Conservation (phyloP, 768 basidiomycete genomes). For the Agaricus subrufescens region DNA sequence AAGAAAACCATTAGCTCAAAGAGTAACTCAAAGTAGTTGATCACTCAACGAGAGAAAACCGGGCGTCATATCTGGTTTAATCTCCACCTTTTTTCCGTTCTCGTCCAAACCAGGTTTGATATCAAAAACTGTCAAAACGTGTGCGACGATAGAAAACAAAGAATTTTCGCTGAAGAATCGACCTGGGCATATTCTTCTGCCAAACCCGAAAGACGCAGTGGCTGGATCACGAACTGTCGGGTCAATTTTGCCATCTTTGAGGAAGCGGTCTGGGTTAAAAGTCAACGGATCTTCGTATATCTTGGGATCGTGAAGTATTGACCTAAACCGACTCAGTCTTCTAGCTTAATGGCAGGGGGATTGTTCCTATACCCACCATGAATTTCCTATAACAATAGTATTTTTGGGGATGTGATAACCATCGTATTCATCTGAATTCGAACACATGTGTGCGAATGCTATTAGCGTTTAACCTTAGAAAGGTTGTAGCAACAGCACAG, state of each 20-base stretch:
- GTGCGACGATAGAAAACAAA: constrained; percentile 16
- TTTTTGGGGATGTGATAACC: not conserved
- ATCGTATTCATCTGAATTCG: not conserved
- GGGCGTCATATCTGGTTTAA: constrained; percentile 15
- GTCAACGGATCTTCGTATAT: constrained; percentile 16
- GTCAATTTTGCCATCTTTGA: constrained; percentile 19
- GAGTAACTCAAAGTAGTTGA: no score
- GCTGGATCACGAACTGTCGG: constrained; percentile 20
- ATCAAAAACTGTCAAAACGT: constrained; percentile 19
- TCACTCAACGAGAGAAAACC: constrained; percentile 15
- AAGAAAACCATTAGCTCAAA: no score
- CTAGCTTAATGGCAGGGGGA: no score
- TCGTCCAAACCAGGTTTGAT: constrained; percentile 19
- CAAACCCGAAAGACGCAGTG: constrained; percentile 26
- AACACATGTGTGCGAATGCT: not conserved
- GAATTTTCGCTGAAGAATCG: constrained; percentile 19
- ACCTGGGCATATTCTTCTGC: constrained; percentile 24
- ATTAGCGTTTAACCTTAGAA: not conserved
- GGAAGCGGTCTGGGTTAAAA: constrained; percentile 26
- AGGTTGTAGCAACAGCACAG: no score
- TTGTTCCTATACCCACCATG: not conserved
- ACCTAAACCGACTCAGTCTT: constrained; percentile 2
- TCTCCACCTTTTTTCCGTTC: constrained; percentile 15
- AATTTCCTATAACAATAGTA: not conserved
- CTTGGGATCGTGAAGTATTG: constrained; percentile 18